Evolutionary conservation across 208 protist species (phyloP).

Genomic region (Naegleria gruberi): DNA sequence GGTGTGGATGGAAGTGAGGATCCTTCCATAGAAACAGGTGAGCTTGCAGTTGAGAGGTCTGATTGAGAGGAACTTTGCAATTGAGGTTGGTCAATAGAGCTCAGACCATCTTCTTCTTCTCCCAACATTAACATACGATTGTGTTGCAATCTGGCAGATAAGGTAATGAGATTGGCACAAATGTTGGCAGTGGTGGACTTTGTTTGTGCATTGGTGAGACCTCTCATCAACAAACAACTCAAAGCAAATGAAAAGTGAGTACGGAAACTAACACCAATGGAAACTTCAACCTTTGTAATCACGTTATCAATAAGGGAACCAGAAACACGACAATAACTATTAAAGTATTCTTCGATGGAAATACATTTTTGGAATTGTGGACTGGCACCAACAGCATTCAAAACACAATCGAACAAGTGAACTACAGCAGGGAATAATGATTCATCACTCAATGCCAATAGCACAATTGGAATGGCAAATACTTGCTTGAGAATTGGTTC

Average conservation of each 20-base stretch:
- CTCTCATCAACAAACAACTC: not conserved
- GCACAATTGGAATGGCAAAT: not conserved
- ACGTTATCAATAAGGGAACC: not conserved
- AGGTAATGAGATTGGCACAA: not conserved
- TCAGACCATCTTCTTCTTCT: not conserved
- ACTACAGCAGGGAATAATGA: not conserved
- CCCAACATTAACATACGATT: not conserved
- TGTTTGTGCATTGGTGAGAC: not conserved
- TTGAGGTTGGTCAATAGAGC: not conserved
- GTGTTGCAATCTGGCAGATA: not conserved
- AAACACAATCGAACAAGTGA: not conserved
- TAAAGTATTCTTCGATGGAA: conserved; percentile 7
- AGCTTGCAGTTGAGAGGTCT: not conserved
- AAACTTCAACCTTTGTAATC: not conserved
- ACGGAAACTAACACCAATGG: not conserved
- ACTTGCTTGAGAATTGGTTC: not conserved
- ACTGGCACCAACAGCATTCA: not conserved
- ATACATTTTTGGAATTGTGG: not conserved
- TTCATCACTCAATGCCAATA: not conserved
- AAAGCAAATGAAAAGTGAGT: conserved; percentile 18
- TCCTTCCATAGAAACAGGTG: no score
- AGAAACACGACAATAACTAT: not conserved
- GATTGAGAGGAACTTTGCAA: not conserved
- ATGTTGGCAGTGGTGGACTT: not conserved
- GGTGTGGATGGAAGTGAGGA: not conserved